These are phyloP conservation scores for Clonostachys solani DNA, from an alignment of 2,329 filamentous ascomycete species.

Conservation along the genomic window DNA sequence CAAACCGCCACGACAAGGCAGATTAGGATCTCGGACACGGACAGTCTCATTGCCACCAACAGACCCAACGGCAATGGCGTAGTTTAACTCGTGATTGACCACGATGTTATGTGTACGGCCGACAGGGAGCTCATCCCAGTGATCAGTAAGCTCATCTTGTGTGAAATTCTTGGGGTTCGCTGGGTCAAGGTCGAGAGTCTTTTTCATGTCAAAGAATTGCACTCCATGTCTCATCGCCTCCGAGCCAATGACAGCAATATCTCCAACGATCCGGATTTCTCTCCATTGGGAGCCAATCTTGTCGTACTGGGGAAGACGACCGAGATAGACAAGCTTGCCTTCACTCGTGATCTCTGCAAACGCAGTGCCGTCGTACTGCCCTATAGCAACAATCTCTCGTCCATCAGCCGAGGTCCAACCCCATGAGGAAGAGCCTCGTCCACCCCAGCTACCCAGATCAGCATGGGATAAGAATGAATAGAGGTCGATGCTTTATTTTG, in stretches of 20 bases:
- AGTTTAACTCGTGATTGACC: constrained; percentile 37
- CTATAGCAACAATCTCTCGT: constrained; percentile 38
- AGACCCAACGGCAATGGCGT: constrained; percentile 35
- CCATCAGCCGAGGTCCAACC: constrained; percentile 34
- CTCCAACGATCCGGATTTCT: constrained; percentile 25
- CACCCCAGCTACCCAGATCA: constrained; percentile 39
- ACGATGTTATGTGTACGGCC: constrained; percentile 50
- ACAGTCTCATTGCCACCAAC: constrained; percentile 22
- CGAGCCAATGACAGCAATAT: constrained; percentile 24
- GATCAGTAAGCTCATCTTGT: constrained; percentile 20
- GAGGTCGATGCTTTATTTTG: constrained; percentile 29
- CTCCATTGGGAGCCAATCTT: constrained; percentile 27
- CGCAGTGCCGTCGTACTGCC: constrained; percentile 36
- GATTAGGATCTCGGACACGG: constrained; percentile 4
- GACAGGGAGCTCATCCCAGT: constrained; percentile 13
- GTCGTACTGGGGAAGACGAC: constrained; percentile 31
- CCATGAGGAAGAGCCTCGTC: constrained; percentile 32
- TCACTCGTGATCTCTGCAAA: constrained; percentile 36
- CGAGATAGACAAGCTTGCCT: constrained; percentile 36
- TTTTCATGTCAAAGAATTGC: constrained; percentile 59
- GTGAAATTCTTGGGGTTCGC: constrained; percentile 23
- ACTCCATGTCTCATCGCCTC: constrained; percentile 45
- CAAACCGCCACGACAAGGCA: constrained; percentile 39
- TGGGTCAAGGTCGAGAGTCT: constrained; percentile 38
- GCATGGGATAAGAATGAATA: constrained; percentile 52